phyloP scores from a whole-genome alignment of 345 rosid species.

The Eucalyptus marginata region DNA sequence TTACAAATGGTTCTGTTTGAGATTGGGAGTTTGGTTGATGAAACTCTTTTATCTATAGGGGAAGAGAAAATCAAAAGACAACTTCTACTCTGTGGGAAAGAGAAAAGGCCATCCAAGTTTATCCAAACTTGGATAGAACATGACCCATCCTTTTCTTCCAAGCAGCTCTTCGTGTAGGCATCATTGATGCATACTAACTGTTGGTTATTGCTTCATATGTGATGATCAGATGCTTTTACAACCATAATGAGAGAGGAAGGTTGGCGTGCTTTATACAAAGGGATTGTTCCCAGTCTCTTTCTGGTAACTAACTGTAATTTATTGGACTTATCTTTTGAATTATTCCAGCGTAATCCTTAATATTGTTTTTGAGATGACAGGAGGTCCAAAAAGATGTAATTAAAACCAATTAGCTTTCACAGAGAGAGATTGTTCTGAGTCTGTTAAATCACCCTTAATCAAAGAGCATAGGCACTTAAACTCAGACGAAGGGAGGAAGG shows the following conservation, averaged over 20 bases:
- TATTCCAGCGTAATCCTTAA: neutral
- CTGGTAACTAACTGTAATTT: conserved; percentile 34
- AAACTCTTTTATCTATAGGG: neutral
- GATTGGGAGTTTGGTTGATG: neutral
- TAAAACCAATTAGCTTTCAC: neutral
- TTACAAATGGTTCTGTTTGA: neutral
- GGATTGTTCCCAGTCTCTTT: conserved; percentile 72
- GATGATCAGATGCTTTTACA: conserved; percentile 59
- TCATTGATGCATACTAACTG: neutral
- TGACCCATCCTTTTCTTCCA: neutral
- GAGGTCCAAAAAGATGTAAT: neutral
- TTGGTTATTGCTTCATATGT: neutral
- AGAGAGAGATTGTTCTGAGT: too few relatives aligned
- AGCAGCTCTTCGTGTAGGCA: neutral
- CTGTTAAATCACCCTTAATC: too few relatives aligned
- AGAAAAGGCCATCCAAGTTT: neutral
- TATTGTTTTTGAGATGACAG: too few relatives aligned
- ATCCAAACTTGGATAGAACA: neutral
- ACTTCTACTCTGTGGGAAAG: neutral
- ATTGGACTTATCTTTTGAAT: neutral
- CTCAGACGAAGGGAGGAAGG: too few relatives aligned
- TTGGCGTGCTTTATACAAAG: conserved; percentile 72
- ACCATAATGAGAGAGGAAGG: conserved; percentile 92
- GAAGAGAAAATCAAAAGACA: neutral
- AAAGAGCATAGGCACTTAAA: too few relatives aligned